Evolutionary conservation across 352 stramenopile genomes (phyloP).

Genomic region (Pythium vanterpoolii): DNA sequence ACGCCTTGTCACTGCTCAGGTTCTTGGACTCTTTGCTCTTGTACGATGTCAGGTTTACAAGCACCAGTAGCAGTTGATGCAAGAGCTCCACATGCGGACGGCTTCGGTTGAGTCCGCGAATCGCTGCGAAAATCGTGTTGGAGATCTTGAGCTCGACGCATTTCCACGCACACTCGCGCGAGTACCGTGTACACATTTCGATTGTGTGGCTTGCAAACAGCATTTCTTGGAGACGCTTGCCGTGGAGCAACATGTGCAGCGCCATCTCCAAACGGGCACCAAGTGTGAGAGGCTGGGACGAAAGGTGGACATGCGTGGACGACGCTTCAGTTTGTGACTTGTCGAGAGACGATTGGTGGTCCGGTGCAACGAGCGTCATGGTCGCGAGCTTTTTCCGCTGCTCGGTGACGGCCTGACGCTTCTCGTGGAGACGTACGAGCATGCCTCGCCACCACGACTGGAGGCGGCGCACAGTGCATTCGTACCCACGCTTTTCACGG

Average conservation of each 20-base stretch:
- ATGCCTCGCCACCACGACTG: conserved; percentile 76
- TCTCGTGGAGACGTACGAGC: conserved; percentile 49
- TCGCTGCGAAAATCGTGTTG: conserved; percentile 89
- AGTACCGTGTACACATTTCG: conserved; percentile 91
- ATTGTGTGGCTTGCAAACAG: conserved; percentile 91
- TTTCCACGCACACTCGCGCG: conserved; percentile 84
- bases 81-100: conserved; percentile 94
- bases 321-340: neutral
- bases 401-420: conserved; percentile 31
- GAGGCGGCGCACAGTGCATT: conserved; percentile 30
- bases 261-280: conserved; percentile 63
- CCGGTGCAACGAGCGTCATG: conserved; percentile 43
- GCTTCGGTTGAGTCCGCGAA: conserved; percentile 93
- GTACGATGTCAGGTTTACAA: conserved; percentile 88
- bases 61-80: conserved; percentile 73
- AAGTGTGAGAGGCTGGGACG: conserved; percentile 43
- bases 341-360: neutral
- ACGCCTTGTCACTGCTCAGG: conserved; percentile 25
- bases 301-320: neutral
- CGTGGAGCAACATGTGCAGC: conserved; percentile 68
- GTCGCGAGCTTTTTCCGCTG: conserved; percentile 55
- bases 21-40: conserved; percentile 30
- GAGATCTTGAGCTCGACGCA: conserved; percentile 87
- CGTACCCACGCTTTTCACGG: conserved; percentile 6
- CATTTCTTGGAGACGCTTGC: conserved; percentile 90